Base-by-base conservation (phyloP, 1,284 basidiomycete species). In the Apiotrichum laibachii region DNA sequence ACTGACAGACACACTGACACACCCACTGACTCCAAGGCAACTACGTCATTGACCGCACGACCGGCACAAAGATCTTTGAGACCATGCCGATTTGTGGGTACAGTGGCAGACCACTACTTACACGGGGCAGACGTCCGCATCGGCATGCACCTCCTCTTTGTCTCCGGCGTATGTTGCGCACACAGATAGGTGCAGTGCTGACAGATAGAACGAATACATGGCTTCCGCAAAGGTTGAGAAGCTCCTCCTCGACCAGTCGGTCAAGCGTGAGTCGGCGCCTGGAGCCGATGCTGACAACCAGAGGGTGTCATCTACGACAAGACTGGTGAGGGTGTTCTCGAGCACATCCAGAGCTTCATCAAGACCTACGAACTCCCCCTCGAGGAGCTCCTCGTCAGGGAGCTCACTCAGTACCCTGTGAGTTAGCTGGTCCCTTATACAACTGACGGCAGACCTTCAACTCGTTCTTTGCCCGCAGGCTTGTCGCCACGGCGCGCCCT, bases 91-190 rank as follows among this genome's bases (percentile, higher is more conserved):
- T 90, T 37, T 90, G 89, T 77, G 83, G 84, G 18, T 80, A 31
- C 37, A 13, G 5, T 37, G 12, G 37, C 2, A 10, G 2, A 11
- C 4, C 5, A 11, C 12, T 12, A 3, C 12, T 15, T 16, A 43
- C 13, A 19, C 58, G 62, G 34, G 62, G 57, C 8, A 73, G 72
- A 74, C 53, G 71, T 71, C 6, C 66, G 66, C 67, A 67, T 82
- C 6, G 89, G 89, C 5, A 90, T 90, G 85, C 88, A 90, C 62
- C 80, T 90, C 18, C 77, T 90, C 33, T 90, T 89, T 72, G 75
- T 77, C 19, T 65, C 63, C 1, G 73, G 72, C 1, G 72, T 37
- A 37, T 16, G 37, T 37, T 37, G 37, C 11, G 11, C 12, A 13
- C 2, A 10, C 12, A 37, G 4, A 37, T 75, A 39, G 58, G 68